Percentiles rank a stretch among this genome's conserved stretches.
Evolutionary conservation across 192 early-diverging fungal genomes (phyloP).

Genomic region (Coemansia sp.): DNA sequence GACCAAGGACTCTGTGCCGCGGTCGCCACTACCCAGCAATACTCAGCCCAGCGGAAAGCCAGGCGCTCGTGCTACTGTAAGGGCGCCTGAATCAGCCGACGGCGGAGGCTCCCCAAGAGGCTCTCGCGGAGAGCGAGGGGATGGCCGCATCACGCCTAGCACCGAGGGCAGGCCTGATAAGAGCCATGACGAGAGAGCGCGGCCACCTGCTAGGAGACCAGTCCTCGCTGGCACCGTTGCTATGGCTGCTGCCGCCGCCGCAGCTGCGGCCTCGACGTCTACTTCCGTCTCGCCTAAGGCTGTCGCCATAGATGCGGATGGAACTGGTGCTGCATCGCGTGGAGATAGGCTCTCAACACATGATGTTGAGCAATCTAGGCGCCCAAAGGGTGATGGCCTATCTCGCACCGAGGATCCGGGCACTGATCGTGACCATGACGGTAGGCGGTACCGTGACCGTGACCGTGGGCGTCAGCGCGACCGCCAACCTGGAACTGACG

Average conservation of each 20-base stretch:
- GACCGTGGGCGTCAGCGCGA: constrained; percentile 15
- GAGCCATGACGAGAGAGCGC: constrained; percentile 11
- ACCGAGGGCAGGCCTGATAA: constrained; percentile 11
- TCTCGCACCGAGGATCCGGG: background rate
- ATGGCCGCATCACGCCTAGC: constrained; percentile 8
- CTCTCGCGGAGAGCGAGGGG: constrained; percentile 10
- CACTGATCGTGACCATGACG: constrained; percentile 11
- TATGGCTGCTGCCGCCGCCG: constrained; percentile 18
- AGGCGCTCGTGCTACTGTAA: background rate
- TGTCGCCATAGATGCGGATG: background rate
- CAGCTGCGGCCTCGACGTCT: constrained; percentile 14
- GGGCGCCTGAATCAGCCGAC: background rate
- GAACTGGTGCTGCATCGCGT: background rate
- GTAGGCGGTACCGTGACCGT: constrained; percentile 17
- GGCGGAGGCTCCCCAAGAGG: constrained; percentile 4
- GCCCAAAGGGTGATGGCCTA: background rate
- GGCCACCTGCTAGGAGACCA: constrained; percentile 17
- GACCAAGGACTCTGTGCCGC: background rate
- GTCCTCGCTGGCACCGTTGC: constrained; percentile 19
- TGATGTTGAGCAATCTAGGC: constrained; percentile 9
- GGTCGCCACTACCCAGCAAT: constrained; percentile 18
- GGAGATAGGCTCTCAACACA: background rate
- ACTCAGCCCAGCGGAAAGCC: constrained; percentile 17
- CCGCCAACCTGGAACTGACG: constrained; percentile 20
- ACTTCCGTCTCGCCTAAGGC: background rate